Evolutionary conservation across 225 moss, liverwort and hornwort genomes (phyloP).

Genomic region (Marchantia polymorpha): DNA sequence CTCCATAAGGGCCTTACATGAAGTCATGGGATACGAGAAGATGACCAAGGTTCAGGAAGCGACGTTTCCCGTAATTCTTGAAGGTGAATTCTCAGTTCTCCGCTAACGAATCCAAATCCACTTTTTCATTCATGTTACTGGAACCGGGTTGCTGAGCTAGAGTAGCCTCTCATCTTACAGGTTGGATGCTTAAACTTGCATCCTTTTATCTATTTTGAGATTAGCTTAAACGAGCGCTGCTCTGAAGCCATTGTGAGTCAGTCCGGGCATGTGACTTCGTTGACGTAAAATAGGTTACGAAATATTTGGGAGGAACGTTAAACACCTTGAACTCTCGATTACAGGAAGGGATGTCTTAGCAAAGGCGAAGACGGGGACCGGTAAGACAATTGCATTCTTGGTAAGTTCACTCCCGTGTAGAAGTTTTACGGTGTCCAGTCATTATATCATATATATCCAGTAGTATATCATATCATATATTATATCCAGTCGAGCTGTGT

Average conservation of each 20-base stretch:
- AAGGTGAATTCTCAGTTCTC: constrained; percentile 43
- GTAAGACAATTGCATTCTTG: constrained; percentile 97
- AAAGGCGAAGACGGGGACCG: constrained; percentile 96
- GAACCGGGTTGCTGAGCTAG: too few species aligned
- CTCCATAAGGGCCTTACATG: constrained; percentile 79
- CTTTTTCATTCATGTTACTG: too few species aligned
- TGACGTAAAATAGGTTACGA: background rate
- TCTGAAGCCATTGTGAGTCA: background rate
- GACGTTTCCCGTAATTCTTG: constrained; percentile 73
- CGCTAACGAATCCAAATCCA: too few species aligned
- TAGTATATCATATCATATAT: too few species aligned
- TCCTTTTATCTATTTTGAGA: too few species aligned
- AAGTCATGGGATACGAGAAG: constrained; percentile 85
- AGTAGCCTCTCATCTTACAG: too few species aligned
- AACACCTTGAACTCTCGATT: background rate
- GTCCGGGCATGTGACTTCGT: background rate
- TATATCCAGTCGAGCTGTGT: too few species aligned
- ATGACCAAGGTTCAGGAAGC: constrained; percentile 95
- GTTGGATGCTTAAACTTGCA: too few species aligned
- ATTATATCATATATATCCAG: too few species aligned
- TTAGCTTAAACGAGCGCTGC: too few species aligned
- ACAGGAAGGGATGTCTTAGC: constrained; percentile 90
- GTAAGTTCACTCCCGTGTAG: constrained; percentile 35
- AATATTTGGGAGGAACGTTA: background rate
- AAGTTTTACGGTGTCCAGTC: background rate